phyloP scores from a whole-genome alignment of 305 asterid genomes.

The Ajuga reptans region DNA sequence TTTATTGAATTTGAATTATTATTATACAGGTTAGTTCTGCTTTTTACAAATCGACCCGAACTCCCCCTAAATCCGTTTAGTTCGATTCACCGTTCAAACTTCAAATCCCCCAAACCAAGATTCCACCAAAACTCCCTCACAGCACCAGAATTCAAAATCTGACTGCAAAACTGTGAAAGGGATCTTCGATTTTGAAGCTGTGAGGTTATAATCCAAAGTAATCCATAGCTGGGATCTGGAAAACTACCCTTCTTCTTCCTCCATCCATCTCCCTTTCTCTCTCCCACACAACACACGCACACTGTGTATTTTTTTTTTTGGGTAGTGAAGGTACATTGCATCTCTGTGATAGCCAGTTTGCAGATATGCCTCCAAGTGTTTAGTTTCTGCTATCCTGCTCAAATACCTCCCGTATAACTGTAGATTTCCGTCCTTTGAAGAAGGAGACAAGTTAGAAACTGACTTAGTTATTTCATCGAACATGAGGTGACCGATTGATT shows the following conservation, averaged over 20 bases:
- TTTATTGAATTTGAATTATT: too few relatives aligned
- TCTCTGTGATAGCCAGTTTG: conserved; percentile 13
- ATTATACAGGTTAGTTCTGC: neutral
- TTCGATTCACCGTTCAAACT: conserved; percentile 24
- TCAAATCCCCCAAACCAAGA: conserved; percentile 32
- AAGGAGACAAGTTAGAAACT: conserved; percentile 5
- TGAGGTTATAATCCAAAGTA: conserved; percentile 23
- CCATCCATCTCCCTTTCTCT: conserved; percentile 6
- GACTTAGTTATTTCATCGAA: conserved; percentile 24
- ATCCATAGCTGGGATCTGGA: conserved; percentile 49
- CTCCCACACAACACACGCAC: neutral
- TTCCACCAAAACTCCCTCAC: conserved; percentile 21
- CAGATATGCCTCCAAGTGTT: neutral
- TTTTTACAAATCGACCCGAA: neutral
- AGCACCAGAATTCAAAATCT: conserved; percentile 27
- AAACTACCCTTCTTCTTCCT: conserved; percentile 33
- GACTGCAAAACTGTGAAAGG: conserved; percentile 27
- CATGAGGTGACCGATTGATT: conserved; percentile 24
- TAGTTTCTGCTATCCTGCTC: neutral
- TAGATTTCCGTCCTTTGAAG: conserved; percentile 14
- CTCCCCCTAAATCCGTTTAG: conserved; percentile 8
- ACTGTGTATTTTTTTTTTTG: neutral
- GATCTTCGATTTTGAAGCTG: conserved; percentile 32
- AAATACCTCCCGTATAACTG: neutral
- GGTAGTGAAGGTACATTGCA: conserved; percentile 25